Evolutionary conservation across 768 basidiomycete species (phyloP), one percentile per base, ranked within the genome.

Genomic region (Termitomyces titanicus): DNA sequence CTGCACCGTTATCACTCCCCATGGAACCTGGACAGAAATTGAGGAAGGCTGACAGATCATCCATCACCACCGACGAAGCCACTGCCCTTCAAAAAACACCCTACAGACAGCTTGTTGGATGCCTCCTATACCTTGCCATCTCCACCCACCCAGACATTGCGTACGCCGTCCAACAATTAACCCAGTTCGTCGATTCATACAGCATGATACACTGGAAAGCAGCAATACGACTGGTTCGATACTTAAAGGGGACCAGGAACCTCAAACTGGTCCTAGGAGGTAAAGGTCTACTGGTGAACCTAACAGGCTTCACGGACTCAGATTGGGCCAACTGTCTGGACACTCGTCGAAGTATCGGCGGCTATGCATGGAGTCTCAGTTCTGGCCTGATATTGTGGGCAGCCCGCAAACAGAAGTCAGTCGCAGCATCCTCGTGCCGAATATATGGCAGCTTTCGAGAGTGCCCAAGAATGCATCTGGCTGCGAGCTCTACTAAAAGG

Each of bases 401-500:
- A 3, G 7, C 31, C 0, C 18, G 39, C 7, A 54, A 54, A 38
- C 53, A 55, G 38, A 54, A 54, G 18, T 40, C 50, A 22, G 49
- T 55, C 22, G 53, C 53, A 15, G 33, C 59, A 1, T 69, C 66
- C 11, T 61, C 67, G 1, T 54, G 59, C 73, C 1, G 72, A 78
- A 59, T 75, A 77, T 57, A 68, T 76, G 39, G 70, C 74, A 9
- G 60, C 64, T 1, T 57, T 61, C 22, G 61, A 72, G 27, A 61
- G 67, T 1, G 39, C 56, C 9, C 49, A 55, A 34, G 60, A 61
- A 47, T 47, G 31, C n/a, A 47, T 54, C 12, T 61, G 56, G 60
- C 20, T 61, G 10, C 31, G 43, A 0, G 63, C 49, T 13, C 53
- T 74, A 27, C 46, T 61, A 7, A 47, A 42, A 8, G 51, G 12